These are phyloP conservation scores for Xylaria sp. DNA, from an alignment of 2,329 filamentous ascomycete species.

Conservation along the genomic window DNA sequence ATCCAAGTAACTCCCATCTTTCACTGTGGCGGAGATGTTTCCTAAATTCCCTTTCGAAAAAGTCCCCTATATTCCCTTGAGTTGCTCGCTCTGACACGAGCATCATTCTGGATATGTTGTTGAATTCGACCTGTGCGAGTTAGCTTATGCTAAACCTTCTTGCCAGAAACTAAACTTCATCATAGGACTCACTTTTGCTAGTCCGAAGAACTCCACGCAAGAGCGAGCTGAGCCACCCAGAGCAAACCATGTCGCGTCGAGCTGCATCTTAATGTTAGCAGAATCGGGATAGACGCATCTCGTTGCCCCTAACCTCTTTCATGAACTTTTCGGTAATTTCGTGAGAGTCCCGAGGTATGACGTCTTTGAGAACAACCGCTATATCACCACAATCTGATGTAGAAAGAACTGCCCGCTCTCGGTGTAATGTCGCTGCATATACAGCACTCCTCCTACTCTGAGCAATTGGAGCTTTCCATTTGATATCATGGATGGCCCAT, in stretches of 20 bases:
- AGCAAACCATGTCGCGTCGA: conserved; percentile 14
- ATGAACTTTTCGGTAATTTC: conserved; percentile 9
- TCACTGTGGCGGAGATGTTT: not conserved
- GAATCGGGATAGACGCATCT: not conserved
- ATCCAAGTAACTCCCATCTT: not conserved
- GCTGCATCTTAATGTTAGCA: not conserved
- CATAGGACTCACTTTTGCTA: conserved; percentile 1
- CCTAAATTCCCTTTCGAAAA: conserved; percentile 3
- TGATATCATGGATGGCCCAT: conserved; percentile 3
- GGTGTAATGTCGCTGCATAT: conserved; percentile 1
- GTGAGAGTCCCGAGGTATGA: not conserved
- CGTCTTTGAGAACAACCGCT: conserved; percentile 6
- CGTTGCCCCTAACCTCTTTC: not conserved
- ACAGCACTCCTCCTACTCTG: conserved; percentile 5
- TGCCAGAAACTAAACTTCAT: not conserved
- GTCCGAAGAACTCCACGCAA: conserved; percentile 3
- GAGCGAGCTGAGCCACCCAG: not conserved
- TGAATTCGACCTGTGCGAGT: not conserved
- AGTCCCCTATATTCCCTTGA: conserved; percentile 4
- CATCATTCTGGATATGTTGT: not conserved
- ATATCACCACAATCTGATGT: conserved; percentile 3
- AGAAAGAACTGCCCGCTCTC: conserved; percentile 2
- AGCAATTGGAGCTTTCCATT: conserved; percentile 10
- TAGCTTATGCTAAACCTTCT: not conserved
- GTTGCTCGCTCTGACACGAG: conserved; percentile 8